Evolutionary conservation across 768 basidiomycete species (phyloP), one percentile per base, ranked within the genome.

Genomic region (Tylopilus rubrobrunneus): DNA sequence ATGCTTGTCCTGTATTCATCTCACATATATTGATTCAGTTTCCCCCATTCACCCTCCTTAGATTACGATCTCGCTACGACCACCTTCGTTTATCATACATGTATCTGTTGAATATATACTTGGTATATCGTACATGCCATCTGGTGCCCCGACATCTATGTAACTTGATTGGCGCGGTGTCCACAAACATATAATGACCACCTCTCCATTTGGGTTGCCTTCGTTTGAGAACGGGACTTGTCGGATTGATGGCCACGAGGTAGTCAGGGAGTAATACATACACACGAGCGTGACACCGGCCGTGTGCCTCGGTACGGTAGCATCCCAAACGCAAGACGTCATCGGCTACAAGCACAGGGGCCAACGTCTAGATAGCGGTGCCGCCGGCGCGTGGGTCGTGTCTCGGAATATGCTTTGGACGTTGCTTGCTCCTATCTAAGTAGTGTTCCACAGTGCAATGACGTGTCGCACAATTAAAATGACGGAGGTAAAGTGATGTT

Each of bases 51-150:
- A 54, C 51, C n/a, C 42, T 63, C 54, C 19, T 48, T 55, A 28
- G 37, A 60, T 44, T 53, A 52, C 44, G 14, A 60, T 51, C 21
- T 48, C 63, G 34, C 25, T 29, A 44, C 29, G 45, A 46, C 45
- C 47, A 51, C 52, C 31, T 15, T 64, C 53, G 43, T 62, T 52
- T 63, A 59, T 43, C 45, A 21, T 61, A 56, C 52, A 28, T 65
- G 56, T 65, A 57, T 48, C 37, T 52, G 51, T 34, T 49, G 44
- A 54, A 59, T 50, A 56, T 45, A 41, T 36, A 36, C 34, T 14
- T 36, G 5, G 1, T n/a, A 19, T 39, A 19, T 19, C 39, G n/a
- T 4, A 19, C n/a, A 39, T 19, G 39, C 17, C 1, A 37, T 37
- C 10, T 36, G 34, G 9, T 12, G 6, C 4, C 17, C 17, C 36